Percentiles rank a stretch among this genome's conserved stretches.
Evolutionary conservation across 306 rosid genomes (phyloP).

Genomic region (Trifolium dubium): DNA sequence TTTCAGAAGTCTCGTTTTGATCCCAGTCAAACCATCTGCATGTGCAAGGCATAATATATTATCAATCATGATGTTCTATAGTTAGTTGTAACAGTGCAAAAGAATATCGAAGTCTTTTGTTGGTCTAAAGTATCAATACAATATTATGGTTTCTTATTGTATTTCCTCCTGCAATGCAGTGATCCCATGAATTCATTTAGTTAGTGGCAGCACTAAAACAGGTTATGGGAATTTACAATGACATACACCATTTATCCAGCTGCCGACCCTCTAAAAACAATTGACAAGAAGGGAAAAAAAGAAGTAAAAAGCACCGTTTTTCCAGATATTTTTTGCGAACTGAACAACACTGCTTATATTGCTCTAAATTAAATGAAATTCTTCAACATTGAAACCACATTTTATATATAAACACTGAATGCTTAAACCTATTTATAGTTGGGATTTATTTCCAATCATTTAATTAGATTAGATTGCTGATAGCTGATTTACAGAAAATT

Average conservation of each 20-base stretch:
- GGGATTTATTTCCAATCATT: neutral
- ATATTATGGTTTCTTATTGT: neutral
- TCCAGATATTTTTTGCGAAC: slow-evolving; percentile 13
- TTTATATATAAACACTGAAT: neutral
- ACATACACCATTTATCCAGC: slow-evolving; percentile 33
- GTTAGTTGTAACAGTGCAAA: slow-evolving; percentile 19
- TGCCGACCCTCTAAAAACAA: slow-evolving; percentile 16
- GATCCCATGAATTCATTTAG: slow-evolving; percentile 18
- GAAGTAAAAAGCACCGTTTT: neutral
- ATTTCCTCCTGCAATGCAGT: slow-evolving; percentile 18
- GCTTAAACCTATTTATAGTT: neutral
- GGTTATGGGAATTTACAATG: slow-evolving; percentile 14
- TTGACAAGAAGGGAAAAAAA: neutral
- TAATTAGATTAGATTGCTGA: neutral
- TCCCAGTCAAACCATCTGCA: slow-evolving; percentile 82
- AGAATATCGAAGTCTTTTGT: neutral
- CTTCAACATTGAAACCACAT: neutral
- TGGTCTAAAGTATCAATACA: slow-evolving; percentile 5
- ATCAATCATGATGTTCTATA: slow-evolving; percentile 22
- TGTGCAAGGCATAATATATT: slow-evolving; percentile 18
- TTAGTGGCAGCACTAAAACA: slow-evolving; percentile 31
- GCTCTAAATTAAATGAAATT: neutral
- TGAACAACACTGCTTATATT: neutral
- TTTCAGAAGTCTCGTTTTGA: slow-evolving; percentile 45
- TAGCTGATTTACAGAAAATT: neutral